A percentile compares a stretch with the other conserved stretches of the same genome.
Conservation (phyloP, 257 asterid genomes). For the Echium plantagineum region DNA sequence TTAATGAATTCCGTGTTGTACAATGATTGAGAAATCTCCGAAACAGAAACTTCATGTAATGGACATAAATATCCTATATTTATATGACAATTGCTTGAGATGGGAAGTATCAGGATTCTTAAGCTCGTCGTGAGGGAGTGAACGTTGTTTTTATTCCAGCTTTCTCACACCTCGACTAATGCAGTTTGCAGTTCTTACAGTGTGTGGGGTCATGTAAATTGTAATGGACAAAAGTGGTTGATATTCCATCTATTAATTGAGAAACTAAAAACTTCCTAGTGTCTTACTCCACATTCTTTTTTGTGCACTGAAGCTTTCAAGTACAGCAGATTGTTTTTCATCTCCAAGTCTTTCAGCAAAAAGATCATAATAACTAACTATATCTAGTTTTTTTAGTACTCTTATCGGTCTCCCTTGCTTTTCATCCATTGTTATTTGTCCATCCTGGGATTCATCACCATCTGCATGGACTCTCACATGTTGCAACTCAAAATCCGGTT, state of each 20-base stretch:
- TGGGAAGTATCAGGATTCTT: no score
- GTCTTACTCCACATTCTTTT: conserved; percentile 45
- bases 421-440: conserved; percentile 24
- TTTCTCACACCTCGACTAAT: no score
- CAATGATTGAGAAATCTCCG: not conserved
- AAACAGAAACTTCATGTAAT: no score
- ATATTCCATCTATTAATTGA: no score
- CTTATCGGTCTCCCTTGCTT: conserved; percentile 38
- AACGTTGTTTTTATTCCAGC: no score
- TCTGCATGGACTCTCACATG: conserved; percentile 31
- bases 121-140: no score
- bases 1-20: not conserved
- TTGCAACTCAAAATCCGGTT: conserved; percentile 22
- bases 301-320: conserved; percentile 65
- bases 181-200: no score
- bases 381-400: conserved; percentile 42
- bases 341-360: conserved; percentile 45
- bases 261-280: no score
- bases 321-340: conserved; percentile 45
- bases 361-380: conserved; percentile 26
- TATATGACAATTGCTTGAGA: no score
- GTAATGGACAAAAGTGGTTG: no score
- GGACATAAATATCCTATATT: no score
- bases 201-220: no score
- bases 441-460: conserved; percentile 49